A percentile compares a stretch with the other conserved stretches of the same genome.
phyloP scores from a whole-genome alignment of 2,329 filamentous ascomycete species.

The Whalleya microplaca region DNA sequence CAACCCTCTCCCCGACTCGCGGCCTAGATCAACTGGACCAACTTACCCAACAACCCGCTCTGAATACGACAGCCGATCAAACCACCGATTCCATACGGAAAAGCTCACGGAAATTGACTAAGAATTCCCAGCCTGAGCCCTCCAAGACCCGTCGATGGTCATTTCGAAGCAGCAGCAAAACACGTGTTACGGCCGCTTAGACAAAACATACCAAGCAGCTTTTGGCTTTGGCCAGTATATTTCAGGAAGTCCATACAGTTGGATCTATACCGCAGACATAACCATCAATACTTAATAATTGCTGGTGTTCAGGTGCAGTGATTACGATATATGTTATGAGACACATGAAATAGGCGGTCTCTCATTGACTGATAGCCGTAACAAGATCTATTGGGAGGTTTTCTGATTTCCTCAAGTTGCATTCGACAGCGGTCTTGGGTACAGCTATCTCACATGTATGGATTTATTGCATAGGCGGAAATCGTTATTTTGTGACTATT shows the following conservation, averaged over 20 bases:
- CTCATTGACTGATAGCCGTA: not conserved
- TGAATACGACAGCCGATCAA: not conserved
- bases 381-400: not conserved
- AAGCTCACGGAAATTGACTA: conserved; percentile 6
- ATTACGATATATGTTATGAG: not conserved
- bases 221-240: not conserved
- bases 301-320: not conserved
- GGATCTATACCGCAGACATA: not conserved
- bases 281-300: not conserved
- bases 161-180: conserved; percentile 3
- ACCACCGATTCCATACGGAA: conserved; percentile 1
- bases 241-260: not conserved
- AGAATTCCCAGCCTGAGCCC: conserved; percentile 5
- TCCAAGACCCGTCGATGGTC: conserved; percentile 4
- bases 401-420: not conserved
- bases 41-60: not conserved
- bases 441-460: not conserved
- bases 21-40: conserved; percentile 13
- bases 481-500: not conserved
- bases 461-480: not conserved
- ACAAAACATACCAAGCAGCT: not conserved
- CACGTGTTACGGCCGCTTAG: not conserved
- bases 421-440: not conserved
- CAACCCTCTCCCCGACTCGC: conserved; percentile 7
- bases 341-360: not conserved